Percentiles rank a stretch among this genome's conserved stretches.
Conservation (phyloP, 495 filamentous ascomycete genomes). For the Xanthoparmelia taractica region DNA sequence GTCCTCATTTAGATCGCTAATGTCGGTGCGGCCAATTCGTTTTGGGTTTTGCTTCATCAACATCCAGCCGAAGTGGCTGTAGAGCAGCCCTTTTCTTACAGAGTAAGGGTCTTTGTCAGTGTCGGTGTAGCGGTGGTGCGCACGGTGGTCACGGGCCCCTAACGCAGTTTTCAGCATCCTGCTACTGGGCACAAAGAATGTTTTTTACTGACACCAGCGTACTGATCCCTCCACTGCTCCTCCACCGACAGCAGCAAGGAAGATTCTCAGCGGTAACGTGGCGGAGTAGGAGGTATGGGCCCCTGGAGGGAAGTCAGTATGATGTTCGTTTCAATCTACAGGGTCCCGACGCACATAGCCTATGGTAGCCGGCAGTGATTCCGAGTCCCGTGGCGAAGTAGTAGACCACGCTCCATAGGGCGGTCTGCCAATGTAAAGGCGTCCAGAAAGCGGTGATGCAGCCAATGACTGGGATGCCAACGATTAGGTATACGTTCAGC, state of each 20-base stretch:
- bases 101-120: slow-evolving; percentile 99
- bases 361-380: slow-evolving; percentile 57
- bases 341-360: slow-evolving; percentile 41
- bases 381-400: slow-evolving; percentile 42
- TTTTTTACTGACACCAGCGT: slow-evolving; percentile 57
- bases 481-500: slow-evolving; percentile 81
- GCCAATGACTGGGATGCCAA: slow-evolving; percentile 73
- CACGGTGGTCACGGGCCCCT: slow-evolving; percentile 85
- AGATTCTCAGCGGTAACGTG: slow-evolving; percentile 78
- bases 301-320: slow-evolving; percentile 41
- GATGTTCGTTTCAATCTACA: neutral
- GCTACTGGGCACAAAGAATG: neutral
- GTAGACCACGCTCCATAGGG: slow-evolving; percentile 73
- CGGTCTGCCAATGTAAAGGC: slow-evolving; percentile 66
- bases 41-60: slow-evolving; percentile 91
- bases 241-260: slow-evolving; percentile 83
- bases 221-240: slow-evolving; percentile 95
- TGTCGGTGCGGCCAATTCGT: slow-evolving; percentile 91
- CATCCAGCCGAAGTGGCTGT: slow-evolving; percentile 66
- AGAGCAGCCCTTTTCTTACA: slow-evolving; percentile 63
- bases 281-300: slow-evolving; percentile 93
- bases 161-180: neutral
- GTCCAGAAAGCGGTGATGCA: slow-evolving; percentile 74
- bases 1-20: slow-evolving; percentile 93
- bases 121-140: slow-evolving; percentile 98